phyloP scores from a whole-genome alignment of 345 rosid genomes.

The Gossypium herbaceum region DNA sequence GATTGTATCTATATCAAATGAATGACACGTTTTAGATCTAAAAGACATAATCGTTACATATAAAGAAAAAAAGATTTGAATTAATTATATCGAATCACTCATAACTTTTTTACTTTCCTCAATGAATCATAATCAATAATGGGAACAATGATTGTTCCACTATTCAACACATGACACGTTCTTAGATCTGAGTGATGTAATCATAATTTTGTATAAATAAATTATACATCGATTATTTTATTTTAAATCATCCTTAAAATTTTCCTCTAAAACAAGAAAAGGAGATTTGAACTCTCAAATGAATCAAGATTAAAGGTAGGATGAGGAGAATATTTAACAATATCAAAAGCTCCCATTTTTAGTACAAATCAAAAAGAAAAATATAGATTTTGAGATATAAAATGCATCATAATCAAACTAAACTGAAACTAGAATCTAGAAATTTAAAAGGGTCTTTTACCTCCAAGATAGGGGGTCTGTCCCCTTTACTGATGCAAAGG shows the following conservation, averaged over 20 bases:
- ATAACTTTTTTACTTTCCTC: background rate
- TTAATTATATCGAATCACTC: background rate
- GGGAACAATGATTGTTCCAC: background rate
- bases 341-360: background rate
- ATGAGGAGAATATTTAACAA: background rate
- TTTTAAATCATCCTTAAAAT: background rate
- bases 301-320: background rate
- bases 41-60: background rate
- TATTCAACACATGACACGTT: background rate
- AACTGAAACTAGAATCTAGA: background rate
- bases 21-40: background rate
- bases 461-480: background rate
- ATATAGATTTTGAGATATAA: background rate
- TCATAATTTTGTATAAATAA: background rate
- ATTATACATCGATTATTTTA: background rate
- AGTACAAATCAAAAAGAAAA: background rate
- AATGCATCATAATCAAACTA: background rate
- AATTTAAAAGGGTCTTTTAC: background rate
- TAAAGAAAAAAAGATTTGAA: background rate
- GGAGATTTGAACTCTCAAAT: background rate
- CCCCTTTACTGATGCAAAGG: slow-evolving; percentile 5
- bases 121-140: background rate
- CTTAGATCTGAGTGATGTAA: too few relatives aligned
- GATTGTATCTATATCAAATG: background rate
- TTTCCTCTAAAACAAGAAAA: background rate